Percentiles rank a stretch among this genome's conserved stretches.
These are phyloP conservation scores for Dissophora ornata DNA, from an alignment of 192 early-diverging fungal genomes.

Conservation along the genomic window DNA sequence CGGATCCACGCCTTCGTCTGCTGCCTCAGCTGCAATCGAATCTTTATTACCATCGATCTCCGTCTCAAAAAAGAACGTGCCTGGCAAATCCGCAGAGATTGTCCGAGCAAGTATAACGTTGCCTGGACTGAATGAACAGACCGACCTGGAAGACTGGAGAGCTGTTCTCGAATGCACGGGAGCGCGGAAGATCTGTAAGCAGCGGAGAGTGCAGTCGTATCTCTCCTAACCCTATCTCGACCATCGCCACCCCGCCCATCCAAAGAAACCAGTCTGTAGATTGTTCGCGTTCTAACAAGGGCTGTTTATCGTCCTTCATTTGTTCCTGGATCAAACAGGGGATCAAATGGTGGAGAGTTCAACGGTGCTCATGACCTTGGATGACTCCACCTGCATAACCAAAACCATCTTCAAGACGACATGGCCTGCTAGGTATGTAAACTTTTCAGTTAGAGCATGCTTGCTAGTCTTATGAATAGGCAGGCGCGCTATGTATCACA, in stretches of 20 bases:
- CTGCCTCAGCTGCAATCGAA: slow-evolving; percentile 51
- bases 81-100: slow-evolving; percentile 55
- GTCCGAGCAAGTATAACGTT: slow-evolving; percentile 46
- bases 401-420: slow-evolving; percentile 54
- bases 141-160: slow-evolving; percentile 56
- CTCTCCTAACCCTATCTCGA: too few relatives aligned
- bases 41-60: slow-evolving; percentile 39
- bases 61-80: slow-evolving; percentile 49
- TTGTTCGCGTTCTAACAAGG: too few relatives aligned
- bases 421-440: slow-evolving; percentile 51
- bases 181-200: slow-evolving; percentile 50
- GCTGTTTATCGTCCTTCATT: too few relatives aligned
- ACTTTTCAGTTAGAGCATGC: too few relatives aligned
- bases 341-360: slow-evolving; percentile 57
- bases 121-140: slow-evolving; percentile 53
- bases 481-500: not conserved
- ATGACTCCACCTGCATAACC: slow-evolving; percentile 53
- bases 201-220: not conserved
- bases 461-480: too few relatives aligned
- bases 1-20: slow-evolving; percentile 28
- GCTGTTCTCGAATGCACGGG: slow-evolving; percentile 52
- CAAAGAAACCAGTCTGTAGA: too few relatives aligned
- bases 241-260: too few relatives aligned
- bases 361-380: slow-evolving; percentile 49
- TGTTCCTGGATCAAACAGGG: too few relatives aligned